These are phyloP conservation scores for Phtheirospermum japonicum DNA, from an alignment of 257 asterid species.

Conservation along the genomic window DNA sequence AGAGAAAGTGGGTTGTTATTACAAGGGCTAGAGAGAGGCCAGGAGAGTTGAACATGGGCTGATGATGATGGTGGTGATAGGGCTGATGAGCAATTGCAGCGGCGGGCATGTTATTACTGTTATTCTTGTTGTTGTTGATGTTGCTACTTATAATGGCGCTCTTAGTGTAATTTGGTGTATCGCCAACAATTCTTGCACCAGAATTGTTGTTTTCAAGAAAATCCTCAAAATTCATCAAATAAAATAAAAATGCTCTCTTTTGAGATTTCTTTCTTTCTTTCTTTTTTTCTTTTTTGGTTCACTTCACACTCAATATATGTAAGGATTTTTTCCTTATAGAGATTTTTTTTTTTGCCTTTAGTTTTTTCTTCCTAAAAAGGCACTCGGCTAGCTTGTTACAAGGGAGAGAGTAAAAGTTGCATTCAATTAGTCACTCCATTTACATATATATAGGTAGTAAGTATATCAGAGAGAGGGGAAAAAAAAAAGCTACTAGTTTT, in stretches of 20 bases:
- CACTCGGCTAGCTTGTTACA: background rate
- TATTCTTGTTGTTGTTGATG: background rate
- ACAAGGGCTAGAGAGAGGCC: conserved; percentile 97
- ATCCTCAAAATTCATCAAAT: conserved; percentile 93
- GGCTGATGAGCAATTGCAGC: conserved; percentile 45
- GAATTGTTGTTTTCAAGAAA: conserved; percentile 63
- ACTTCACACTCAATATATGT: background rate
- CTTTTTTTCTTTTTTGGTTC: background rate
- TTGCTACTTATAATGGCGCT: background rate
- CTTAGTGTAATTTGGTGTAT: conserved; percentile 34
- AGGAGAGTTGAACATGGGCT: conserved; percentile 70
- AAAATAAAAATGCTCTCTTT: conserved; percentile 6
- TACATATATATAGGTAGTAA: conserved; percentile 9
- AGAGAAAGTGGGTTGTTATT: conserved; percentile 1
- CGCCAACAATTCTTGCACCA: conserved; percentile 61
- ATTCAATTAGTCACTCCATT: no score
- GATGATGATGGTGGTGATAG: conserved; percentile 36
- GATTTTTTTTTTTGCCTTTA: background rate
- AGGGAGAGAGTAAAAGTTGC: no score
- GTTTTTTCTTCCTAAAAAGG: background rate
- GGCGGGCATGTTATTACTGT: conserved; percentile 40
- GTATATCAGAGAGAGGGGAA: conserved; percentile 11
- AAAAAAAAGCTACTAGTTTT: background rate
- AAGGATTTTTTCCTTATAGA: background rate
- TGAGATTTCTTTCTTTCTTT: no score